Evolutionary conservation across 345 rosid species (phyloP).

Genomic region (Lepidium sativum): DNA sequence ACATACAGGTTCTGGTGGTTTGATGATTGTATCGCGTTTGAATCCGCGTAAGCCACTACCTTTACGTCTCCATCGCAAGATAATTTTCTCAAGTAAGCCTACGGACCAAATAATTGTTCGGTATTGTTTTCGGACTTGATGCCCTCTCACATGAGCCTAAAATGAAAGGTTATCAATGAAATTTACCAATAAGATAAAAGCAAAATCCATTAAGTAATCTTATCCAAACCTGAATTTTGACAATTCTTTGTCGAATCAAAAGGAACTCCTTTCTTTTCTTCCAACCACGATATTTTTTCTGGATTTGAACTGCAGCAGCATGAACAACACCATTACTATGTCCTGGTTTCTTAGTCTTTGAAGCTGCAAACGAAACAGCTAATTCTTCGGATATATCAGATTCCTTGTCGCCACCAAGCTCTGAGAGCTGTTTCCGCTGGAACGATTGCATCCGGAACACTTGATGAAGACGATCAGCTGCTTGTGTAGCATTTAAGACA

Average conservation of each 20-base stretch:
- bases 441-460: slow-evolving; percentile 81
- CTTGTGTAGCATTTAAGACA: slow-evolving; percentile 83
- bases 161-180: not conserved
- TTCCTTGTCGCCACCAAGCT: slow-evolving; percentile 29
- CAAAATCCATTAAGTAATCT: not conserved
- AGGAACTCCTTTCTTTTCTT: slow-evolving; percentile 81
- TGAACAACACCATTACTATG: slow-evolving; percentile 39
- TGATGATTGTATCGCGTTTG: slow-evolving; percentile 42
- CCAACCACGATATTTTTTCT: slow-evolving; percentile 88
- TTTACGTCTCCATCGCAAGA: slow-evolving; percentile 88
- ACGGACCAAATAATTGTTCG: slow-evolving; percentile 73
- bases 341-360: slow-evolving; percentile 36
- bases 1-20: slow-evolving; percentile 32
- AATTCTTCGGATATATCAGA: slow-evolving; percentile 46
- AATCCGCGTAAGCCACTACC: slow-evolving; percentile 85
- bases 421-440: slow-evolving; percentile 53
- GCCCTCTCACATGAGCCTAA: slow-evolving; percentile 91
- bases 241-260: slow-evolving; percentile 64
- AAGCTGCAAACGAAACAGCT: slow-evolving; percentile 48
- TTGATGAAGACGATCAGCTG: slow-evolving; percentile 76
- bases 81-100: slow-evolving; percentile 81
- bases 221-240: slow-evolving; percentile 69
- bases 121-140: slow-evolving; percentile 78
- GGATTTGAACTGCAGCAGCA: slow-evolving; percentile 77
- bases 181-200: slow-evolving; percentile 5